Evolutionary conservation across 352 stramenopile species (phyloP).

Genomic region (Pythium angustatum): DNA sequence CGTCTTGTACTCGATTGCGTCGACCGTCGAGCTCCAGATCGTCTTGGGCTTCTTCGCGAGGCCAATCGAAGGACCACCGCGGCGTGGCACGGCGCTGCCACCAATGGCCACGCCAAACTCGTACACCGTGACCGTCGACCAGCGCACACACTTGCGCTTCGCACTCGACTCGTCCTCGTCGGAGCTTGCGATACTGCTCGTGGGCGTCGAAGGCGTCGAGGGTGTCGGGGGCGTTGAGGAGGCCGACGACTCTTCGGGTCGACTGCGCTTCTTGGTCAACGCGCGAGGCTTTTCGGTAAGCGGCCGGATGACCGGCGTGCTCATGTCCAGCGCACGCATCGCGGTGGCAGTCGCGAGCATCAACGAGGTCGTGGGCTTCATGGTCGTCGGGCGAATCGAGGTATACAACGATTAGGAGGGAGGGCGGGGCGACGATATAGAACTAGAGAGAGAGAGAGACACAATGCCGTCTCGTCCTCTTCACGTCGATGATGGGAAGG

Average conservation of each 20-base stretch:
- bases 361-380: slow-evolving; percentile 11
- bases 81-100: slow-evolving; percentile 44
- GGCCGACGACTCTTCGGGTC: slow-evolving; percentile 5
- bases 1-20: slow-evolving; percentile 24
- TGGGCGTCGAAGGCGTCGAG: not conserved
- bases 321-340: slow-evolving; percentile 14
- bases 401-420: not conserved
- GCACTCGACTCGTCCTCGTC: slow-evolving; percentile 9
- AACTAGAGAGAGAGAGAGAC: slow-evolving; percentile 1
- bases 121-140: slow-evolving; percentile 60
- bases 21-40: slow-evolving; percentile 36
- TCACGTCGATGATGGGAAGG: not conserved
- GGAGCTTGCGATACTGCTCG: not conserved
- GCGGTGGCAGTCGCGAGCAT: slow-evolving; percentile 23
- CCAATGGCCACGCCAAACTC: slow-evolving; percentile 55
- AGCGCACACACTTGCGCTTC: slow-evolving; percentile 42
- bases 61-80: slow-evolving; percentile 44
- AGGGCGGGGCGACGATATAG: not conserved
- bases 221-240: not conserved
- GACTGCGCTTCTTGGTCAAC: slow-evolving; percentile 19
- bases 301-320: slow-evolving; percentile 9
- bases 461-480: not conserved
- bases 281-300: slow-evolving; percentile 14
- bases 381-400: not conserved
- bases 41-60: slow-evolving; percentile 40